phyloP scores from a whole-genome alignment of 345 rosid species.

The Acer negundo region DNA sequence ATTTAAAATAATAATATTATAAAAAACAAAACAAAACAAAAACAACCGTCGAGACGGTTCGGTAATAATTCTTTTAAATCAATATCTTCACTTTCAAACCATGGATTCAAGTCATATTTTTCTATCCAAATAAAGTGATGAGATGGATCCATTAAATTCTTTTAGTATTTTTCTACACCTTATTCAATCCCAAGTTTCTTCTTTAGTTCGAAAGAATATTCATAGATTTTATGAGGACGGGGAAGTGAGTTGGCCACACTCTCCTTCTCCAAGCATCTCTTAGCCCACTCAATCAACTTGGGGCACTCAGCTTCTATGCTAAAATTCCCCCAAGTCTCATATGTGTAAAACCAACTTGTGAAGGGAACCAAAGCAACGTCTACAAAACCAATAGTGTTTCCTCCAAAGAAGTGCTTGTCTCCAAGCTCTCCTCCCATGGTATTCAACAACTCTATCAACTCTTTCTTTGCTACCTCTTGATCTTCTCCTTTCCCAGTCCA shows the following conservation, averaged over 20 bases:
- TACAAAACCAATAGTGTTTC: constrained; percentile 13
- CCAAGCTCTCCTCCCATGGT: constrained; percentile 15
- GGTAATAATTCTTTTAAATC: too few relatives aligned
- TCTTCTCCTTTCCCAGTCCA: constrained; percentile 12
- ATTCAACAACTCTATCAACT: constrained; percentile 11
- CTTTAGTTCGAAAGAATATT: background rate
- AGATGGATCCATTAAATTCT: too few relatives aligned
- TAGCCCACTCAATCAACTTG: background rate
- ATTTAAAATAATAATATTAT: too few relatives aligned
- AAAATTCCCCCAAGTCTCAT: constrained; percentile 12
- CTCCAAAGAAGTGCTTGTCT: constrained; percentile 14
- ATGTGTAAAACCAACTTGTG: constrained; percentile 2
- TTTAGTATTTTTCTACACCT: too few relatives aligned
- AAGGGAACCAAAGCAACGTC: constrained; percentile 15
- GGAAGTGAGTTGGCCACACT: constrained; percentile 6
- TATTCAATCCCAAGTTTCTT: background rate
- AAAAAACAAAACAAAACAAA: too few relatives aligned
- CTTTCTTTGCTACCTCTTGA: constrained; percentile 14
- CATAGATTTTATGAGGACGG: constrained; percentile 3
- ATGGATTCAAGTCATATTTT: too few relatives aligned
- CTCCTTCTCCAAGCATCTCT: background rate
- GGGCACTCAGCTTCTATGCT: constrained; percentile 26
- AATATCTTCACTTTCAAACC: too few relatives aligned
- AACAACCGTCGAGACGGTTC: too few relatives aligned
- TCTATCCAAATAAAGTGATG: too few relatives aligned